Conservation (phyloP, 768 basidiomycete species). For the Chalciporus piperatus region DNA sequence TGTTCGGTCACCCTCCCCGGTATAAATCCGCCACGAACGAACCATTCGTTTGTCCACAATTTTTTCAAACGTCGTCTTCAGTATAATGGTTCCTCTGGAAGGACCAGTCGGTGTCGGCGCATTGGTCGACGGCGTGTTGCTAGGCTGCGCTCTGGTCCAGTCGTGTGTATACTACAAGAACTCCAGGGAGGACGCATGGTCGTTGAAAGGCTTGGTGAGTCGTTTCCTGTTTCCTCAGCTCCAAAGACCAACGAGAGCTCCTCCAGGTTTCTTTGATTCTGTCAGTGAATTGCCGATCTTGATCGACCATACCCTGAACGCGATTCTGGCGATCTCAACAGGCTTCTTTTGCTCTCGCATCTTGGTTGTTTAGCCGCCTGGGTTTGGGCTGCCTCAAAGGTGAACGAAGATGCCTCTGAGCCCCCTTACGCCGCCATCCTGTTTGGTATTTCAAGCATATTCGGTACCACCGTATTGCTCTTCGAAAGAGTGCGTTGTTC, state of each 20-base stretch:
- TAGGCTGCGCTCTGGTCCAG: slow-evolving; percentile 26
- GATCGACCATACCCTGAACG: slow-evolving; percentile 5
- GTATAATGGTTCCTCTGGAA: slow-evolving; percentile 22
- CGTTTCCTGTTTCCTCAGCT: background rate
- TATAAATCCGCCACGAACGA: slow-evolving; percentile 14
- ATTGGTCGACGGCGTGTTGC: slow-evolving; percentile 20
- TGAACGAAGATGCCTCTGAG: background rate
- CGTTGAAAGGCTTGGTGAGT: slow-evolving; percentile 18
- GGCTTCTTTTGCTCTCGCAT: slow-evolving; percentile 16
- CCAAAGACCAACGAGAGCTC: slow-evolving; percentile 1
- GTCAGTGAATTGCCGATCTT: slow-evolving; percentile 8
- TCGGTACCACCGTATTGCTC: slow-evolving; percentile 14
- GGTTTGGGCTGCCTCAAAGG: slow-evolving; percentile 18
- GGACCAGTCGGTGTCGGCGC: slow-evolving; percentile 23
- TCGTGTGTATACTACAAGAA: slow-evolving; percentile 27
- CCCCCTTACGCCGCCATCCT: slow-evolving; percentile 13
- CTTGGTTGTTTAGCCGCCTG: slow-evolving; percentile 16
- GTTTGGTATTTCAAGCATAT: slow-evolving; percentile 17
- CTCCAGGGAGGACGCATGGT: slow-evolving; percentile 11
- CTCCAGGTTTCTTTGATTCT: slow-evolving; percentile 16
- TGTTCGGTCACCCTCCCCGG: slow-evolving; percentile 8
- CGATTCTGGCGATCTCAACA: background rate
- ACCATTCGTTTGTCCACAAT: background rate
- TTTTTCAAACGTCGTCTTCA: background rate
- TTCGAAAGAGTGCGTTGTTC: slow-evolving; percentile 13